phyloP scores from a whole-genome alignment of 2,329 filamentous ascomycete species.

The Capronia americana region DNA sequence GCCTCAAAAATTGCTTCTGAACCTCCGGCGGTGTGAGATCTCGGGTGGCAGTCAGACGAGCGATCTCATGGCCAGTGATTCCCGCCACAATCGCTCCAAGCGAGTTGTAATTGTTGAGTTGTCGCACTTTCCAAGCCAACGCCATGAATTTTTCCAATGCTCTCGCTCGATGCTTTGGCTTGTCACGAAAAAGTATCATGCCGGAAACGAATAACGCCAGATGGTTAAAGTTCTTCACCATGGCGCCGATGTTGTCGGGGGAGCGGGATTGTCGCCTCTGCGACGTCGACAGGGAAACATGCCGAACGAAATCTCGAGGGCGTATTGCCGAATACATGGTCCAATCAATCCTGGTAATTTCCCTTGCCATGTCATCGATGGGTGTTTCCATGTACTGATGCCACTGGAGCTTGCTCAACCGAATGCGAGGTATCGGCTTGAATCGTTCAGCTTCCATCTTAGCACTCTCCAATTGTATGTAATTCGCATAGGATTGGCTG shows the following conservation, averaged over 20 bases:
- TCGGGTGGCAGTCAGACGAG: conserved; percentile 80
- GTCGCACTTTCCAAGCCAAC: conserved; percentile 80
- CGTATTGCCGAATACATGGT: conserved; percentile 96
- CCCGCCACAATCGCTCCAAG: conserved; percentile 93
- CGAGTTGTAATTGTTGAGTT: conserved; percentile 96
- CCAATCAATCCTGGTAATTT: conserved; percentile 96
- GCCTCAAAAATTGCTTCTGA: conserved; percentile 83
- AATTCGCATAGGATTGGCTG: conserved; percentile 51
- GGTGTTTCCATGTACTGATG: conserved; percentile 86
- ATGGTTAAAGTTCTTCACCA: conserved; percentile 93
- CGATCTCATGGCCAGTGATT: conserved; percentile 85
- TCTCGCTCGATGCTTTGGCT: conserved; percentile 89
- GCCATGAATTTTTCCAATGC: conserved; percentile 97
- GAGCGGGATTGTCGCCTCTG: conserved; percentile 60
- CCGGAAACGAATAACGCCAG: conserved; percentile 82
- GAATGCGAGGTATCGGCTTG: conserved; percentile 70
- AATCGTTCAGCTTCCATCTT: conserved; percentile 77
- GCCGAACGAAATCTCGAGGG: conserved; percentile 88
- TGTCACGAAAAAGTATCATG: conserved; percentile 87
- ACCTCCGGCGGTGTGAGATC: conserved; percentile 73
- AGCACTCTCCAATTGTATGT: conserved; percentile 72
- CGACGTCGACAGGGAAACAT: conserved; percentile 76
- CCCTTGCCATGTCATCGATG: conserved; percentile 84
- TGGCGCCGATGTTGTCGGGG: conserved; percentile 86
- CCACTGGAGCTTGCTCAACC: conserved; percentile 84